Evolutionary conservation across 116 monocot genomes (phyloP).

Genomic region (Posidonia oceanica): DNA sequence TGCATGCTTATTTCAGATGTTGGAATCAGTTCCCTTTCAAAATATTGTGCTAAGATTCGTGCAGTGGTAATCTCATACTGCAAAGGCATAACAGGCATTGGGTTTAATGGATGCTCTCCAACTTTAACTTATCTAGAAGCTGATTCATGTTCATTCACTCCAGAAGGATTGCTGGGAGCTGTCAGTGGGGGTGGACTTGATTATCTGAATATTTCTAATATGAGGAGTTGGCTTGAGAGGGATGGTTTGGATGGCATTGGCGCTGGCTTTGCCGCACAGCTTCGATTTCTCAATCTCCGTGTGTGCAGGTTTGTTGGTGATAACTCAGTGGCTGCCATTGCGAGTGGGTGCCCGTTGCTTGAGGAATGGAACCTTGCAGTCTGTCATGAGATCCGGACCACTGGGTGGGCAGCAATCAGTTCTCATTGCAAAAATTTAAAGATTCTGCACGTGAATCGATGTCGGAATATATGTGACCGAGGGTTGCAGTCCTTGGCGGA

Average conservation of each 20-base stretch:
- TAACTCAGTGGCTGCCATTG: conserved; percentile 43
- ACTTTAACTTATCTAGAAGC: conserved; percentile 65
- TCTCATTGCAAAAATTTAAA: conserved; percentile 40
- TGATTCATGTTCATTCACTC: conserved; percentile 60
- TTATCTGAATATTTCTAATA: conserved; percentile 55
- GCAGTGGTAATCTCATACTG: conserved; percentile 57
- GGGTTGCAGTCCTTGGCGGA: conserved; percentile 42
- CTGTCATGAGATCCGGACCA: conserved; percentile 45
- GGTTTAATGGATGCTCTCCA: conserved; percentile 47
- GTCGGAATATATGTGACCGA: conserved; percentile 58
- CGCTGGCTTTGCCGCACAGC: conserved; percentile 26
- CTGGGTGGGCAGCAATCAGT: conserved; percentile 66
- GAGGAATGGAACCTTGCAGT: conserved; percentile 81
- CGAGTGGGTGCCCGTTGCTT: conserved; percentile 59
- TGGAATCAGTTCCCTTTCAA: conserved; percentile 41
- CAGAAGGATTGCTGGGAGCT: conserved; percentile 35
- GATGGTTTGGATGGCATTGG: conserved; percentile 35
- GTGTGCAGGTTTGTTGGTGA: conserved; percentile 57
- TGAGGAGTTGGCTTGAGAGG: conserved; percentile 20
- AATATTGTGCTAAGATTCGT: conserved; percentile 30
- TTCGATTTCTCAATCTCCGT: conserved; percentile 55
- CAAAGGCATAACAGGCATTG: conserved; percentile 39
- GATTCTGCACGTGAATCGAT: conserved; percentile 77
- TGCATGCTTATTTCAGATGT: conserved; percentile 50
- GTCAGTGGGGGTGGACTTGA: conserved; percentile 58